Conservation (phyloP, 495 filamentous ascomycete genomes). For the Bathelium albidoporum region DNA sequence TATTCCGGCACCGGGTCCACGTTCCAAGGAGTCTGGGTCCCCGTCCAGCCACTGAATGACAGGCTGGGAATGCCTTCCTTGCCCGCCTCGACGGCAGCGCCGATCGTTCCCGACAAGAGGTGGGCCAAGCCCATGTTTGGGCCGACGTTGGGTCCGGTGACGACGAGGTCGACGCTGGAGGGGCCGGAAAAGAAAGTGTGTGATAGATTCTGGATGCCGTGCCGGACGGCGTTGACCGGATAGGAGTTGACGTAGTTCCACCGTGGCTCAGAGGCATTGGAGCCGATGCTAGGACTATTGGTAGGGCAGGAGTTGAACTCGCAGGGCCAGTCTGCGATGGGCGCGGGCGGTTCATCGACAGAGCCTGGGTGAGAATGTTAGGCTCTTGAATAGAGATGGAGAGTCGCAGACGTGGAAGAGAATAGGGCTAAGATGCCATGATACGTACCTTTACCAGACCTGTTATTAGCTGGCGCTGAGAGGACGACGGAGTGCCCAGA, state of each 20-base stretch:
- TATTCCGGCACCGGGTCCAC: conserved; percentile 36
- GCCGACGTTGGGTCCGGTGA: conserved; percentile 57
- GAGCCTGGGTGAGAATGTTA: conserved; percentile 36
- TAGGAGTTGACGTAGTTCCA: conserved; percentile 63
- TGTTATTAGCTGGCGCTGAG: conserved; percentile 53
- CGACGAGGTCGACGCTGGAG: conserved; percentile 43
- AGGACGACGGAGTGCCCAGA: conserved; percentile 51
- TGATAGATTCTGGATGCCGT: conserved; percentile 48
- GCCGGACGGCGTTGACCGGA: conserved; percentile 53
- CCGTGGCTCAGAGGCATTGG: conserved; percentile 44
- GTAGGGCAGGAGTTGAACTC: conserved; percentile 50
- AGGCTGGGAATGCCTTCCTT: conserved; percentile 50
- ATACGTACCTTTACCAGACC: conserved; percentile 48
- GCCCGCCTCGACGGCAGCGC: conserved; percentile 48
- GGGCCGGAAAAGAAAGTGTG: conserved; percentile 41
- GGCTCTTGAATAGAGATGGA: neutral
- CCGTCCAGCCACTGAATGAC: conserved; percentile 49
- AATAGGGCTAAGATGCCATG: conserved; percentile 1
- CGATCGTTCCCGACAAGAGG: conserved; percentile 53
- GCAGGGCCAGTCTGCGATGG: conserved; percentile 35
- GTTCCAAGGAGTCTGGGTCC: conserved; percentile 43
- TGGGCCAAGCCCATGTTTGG: conserved; percentile 43
- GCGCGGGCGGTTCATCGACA: conserved; percentile 37
- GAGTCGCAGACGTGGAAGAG: neutral
- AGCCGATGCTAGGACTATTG: conserved; percentile 42